Base-by-base conservation (phyloP, 768 basidiomycete species). In the Lyophyllum shimeji region DNA sequence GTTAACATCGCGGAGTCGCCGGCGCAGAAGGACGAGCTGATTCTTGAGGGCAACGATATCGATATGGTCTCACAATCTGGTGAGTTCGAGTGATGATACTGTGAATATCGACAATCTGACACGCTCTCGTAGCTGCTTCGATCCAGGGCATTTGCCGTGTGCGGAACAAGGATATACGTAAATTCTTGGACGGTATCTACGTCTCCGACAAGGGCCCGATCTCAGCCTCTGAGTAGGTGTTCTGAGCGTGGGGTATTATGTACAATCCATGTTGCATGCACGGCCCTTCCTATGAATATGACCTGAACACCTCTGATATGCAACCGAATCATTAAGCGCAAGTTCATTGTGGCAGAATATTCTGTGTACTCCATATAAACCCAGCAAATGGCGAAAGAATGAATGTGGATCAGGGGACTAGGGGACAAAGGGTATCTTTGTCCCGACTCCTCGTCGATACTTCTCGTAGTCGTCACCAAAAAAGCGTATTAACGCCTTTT, bases 81-180 rank as follows among this genome's bases (percentile, higher is more conserved):
- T 91, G 62, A 53, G 74, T 67, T 20, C 18, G 21, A 21, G 18
- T 24, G 42, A 20, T 45, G 12, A 23, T 51, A 20, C 29, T 13
- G 29, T 29, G 44, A 23, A 8, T 17, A 21, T 44, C 37, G 42
- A 27, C 17, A 59, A 11, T 54, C 24, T 59, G 40, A 57, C 45
- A 46, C 27, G 55, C 25, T 50, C 1, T 46, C 18, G 20, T 59
- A 88, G 94, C 97, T 58, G 97, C 97, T 46, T 92, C 92, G 40
- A 98, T 99, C 71, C 97, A 98, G 72, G 95, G 95, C 64, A 81
- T 89, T 59, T 97, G 94, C 80, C 86, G 89, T 64, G 97, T 99
- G 68, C 90, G 93, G 75, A 97, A 98, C 89, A 99, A 99, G 82
- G 96, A 96, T 82, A 98, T 98, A 77, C 93, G 96, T 67, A 97